Base-by-base conservation (phyloP, 805 yeast species). In the Starmerella lactis-condensi region DNA sequence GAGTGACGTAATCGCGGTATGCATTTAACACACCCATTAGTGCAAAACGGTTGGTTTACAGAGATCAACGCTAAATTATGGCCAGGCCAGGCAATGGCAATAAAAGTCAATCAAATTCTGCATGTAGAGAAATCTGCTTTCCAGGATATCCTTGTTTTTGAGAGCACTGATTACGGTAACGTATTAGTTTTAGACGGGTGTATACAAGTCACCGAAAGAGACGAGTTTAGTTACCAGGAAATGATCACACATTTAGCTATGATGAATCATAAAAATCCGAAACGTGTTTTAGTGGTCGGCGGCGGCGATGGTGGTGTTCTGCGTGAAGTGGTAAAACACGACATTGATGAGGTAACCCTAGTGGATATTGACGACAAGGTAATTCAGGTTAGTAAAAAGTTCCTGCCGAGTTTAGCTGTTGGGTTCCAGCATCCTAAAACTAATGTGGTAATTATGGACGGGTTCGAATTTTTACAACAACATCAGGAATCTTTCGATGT, bases 251-350 rank as follows among this genome's bases (percentile, higher is more conserved):
- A 85, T 58, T 65, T 89, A 50, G 93, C 93, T 5, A 51, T 89
- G 57, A 77, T 75, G 68, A 72, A 89, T 32, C 96, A 89, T 60
- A 83, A 93, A 47, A 72, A 78, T 61, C 96, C 96, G 36, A 79
- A 78, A 65, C 74, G 67, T 47, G 95, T 91, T 16, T 64, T 85
- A 34, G 96, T 85, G 41, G 77, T 85, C 50, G 98, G 98, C 37
- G 98, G 98, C 42, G 98, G 98, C 51, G 98, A 85, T 56, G 98
- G 98, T 47, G 96, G 96, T 58, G 96, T 85, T 31, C 67, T 85
- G 49, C 72, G 96, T 60, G 96, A 85, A 59, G 66, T 83, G 51
- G 78, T 82, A 51, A 85, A 85, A 60, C 94, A 85, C 58, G 55
- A 67, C 38, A 79, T 85, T 33, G 93, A 82, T 56, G 75, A 75